Conservation (phyloP, 1,284 basidiomycete genomes). For the Cryptococcus neoformans region DNA sequence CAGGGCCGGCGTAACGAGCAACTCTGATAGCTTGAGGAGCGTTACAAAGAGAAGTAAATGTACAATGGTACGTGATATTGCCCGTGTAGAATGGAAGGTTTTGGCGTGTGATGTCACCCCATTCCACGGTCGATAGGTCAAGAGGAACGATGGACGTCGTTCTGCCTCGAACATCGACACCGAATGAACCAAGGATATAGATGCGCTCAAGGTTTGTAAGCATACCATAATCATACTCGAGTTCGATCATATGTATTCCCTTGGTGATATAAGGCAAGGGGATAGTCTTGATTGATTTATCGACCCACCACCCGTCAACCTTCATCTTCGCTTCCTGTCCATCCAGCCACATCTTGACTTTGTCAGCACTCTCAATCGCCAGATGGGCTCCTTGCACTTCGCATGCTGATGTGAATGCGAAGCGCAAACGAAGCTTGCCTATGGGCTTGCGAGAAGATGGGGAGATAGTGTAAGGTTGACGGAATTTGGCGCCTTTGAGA, state of each 20-base stretch:
- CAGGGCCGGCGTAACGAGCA: constrained; percentile 23
- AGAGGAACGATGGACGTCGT: constrained; percentile 17
- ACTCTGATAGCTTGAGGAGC: constrained; percentile 13
- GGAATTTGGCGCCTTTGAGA: no score
- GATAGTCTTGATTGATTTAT: constrained; percentile 26
- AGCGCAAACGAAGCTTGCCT: constrained; percentile 18
- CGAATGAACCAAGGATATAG: constrained; percentile 31
- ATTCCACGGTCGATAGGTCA: constrained; percentile 10
- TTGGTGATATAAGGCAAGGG: constrained; percentile 10
- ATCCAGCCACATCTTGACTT: constrained; percentile 16
- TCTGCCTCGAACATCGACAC: constrained; percentile 20
- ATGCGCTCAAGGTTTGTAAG: constrained; percentile 26
- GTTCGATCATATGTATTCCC: constrained; percentile 20
- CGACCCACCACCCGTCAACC: constrained; percentile 26
- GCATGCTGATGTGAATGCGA: constrained; percentile 13
- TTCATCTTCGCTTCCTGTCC: constrained; percentile 8
- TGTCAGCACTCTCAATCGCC: constrained; percentile 22
- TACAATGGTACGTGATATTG: constrained; percentile 25
- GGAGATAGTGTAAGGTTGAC: no score
- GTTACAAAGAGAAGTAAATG: constrained; percentile 6
- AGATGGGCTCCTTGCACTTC: constrained; percentile 10
- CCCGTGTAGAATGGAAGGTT: constrained; percentile 32
- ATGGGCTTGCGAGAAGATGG: constrained; percentile 7
- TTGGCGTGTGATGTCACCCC: constrained; percentile 27
- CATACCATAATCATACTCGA: constrained; percentile 20